Percentiles rank a stretch among this genome's conserved stretches.
phyloP scores from a whole-genome alignment of 805 yeast species.

The Candida sphagnicola region DNA sequence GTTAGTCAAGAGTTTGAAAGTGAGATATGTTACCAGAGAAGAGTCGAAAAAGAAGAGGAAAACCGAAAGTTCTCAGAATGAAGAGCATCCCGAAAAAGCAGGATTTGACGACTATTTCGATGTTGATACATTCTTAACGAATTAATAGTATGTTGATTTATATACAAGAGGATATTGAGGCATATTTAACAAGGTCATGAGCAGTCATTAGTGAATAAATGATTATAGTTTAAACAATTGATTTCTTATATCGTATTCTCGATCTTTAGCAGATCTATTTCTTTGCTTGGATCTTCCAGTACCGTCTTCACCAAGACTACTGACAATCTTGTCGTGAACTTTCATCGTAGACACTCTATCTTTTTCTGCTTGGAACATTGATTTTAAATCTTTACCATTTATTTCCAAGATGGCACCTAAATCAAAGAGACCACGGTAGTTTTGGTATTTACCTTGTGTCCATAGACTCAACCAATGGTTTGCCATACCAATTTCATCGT shows the following conservation, averaged over 20 bases:
- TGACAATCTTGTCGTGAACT: constrained; percentile 24
- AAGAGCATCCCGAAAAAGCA: constrained; percentile 4
- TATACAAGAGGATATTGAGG: no score
- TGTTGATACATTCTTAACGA: constrained; percentile 7
- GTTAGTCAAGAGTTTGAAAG: constrained; percentile 19
- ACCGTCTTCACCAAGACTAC: constrained; percentile 39
- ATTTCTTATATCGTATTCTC: constrained; percentile 37
- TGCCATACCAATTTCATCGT: constrained; percentile 60
- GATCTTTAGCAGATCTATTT: constrained; percentile 41
- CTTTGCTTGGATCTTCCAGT: constrained; percentile 31
- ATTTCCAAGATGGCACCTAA: constrained; percentile 27
- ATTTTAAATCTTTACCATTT: constrained; percentile 19
- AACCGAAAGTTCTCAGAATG: not conserved
- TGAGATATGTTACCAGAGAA: constrained; percentile 18
- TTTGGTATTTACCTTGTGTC: constrained; percentile 49
- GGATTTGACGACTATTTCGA: constrained; percentile 9
- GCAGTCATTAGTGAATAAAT: no score
- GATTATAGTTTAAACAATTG: constrained; percentile 33
- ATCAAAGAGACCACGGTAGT: constrained; percentile 33
- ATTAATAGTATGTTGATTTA: constrained; percentile 1
- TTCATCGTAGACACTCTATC: constrained; percentile 23
- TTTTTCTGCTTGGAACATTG: constrained; percentile 23
- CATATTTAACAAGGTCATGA: no score
- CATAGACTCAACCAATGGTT: constrained; percentile 58
- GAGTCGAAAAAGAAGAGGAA: constrained; percentile 12